A percentile compares a stretch with the other conserved stretches of the same genome.
phyloP scores from a whole-genome alignment of 164 flowering plant species.

The Liquidambar formosana region DNA sequence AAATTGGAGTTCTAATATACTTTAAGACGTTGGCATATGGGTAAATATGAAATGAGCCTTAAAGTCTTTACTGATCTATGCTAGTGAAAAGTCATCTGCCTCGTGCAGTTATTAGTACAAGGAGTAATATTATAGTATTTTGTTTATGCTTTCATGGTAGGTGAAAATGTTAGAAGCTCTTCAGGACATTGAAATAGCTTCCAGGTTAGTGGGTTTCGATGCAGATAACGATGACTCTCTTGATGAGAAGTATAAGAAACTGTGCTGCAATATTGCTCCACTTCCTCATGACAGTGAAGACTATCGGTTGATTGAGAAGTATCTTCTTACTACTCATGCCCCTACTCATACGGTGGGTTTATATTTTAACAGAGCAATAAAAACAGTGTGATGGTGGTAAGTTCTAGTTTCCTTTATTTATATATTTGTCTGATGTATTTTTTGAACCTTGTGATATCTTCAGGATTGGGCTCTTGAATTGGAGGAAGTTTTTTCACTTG shows the following conservation, averaged over 20 bases:
- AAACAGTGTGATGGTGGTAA: background rate
- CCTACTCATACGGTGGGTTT: constrained; percentile 84
- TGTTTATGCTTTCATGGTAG: constrained; percentile 30
- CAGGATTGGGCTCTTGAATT: constrained; percentile 95
- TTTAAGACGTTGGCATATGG: too few species aligned
- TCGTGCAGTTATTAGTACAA: background rate
- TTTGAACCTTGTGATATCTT: constrained; percentile 5
- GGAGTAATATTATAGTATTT: constrained; percentile 8
- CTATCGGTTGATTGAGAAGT: constrained; percentile 73
- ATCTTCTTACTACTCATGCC: constrained; percentile 89
- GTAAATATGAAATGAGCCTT: too few species aligned
- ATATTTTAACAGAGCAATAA: background rate
- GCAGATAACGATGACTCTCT: constrained; percentile 67
- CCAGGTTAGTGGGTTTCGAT: constrained; percentile 90
- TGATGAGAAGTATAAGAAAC: constrained; percentile 86
- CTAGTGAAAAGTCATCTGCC: background rate
- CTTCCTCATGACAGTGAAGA: constrained; percentile 83
- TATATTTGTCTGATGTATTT: background rate
- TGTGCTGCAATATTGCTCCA: constrained; percentile 59
- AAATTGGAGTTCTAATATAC: too few species aligned
- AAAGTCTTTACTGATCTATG: background rate
- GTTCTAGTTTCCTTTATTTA: background rate
- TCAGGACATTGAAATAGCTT: constrained; percentile 97
- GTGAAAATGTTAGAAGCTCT: constrained; percentile 97
- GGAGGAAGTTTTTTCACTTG: constrained; percentile 92